These are phyloP conservation scores for Aspergillus cejpii DNA, from an alignment of 2,329 filamentous ascomycete species.

Conservation along the genomic window DNA sequence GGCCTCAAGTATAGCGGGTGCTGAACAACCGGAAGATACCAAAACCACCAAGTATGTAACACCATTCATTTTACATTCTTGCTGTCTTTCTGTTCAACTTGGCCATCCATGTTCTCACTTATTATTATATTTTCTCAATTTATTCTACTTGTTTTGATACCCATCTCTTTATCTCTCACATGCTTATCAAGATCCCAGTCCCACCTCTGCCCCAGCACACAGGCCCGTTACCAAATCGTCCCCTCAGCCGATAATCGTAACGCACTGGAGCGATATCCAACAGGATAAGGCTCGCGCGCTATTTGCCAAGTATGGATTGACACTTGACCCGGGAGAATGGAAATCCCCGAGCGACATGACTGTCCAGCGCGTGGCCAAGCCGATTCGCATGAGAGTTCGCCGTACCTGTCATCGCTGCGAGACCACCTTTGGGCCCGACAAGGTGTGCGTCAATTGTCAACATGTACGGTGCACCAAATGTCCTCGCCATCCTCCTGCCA, in stretches of 20 bases:
- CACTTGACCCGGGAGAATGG: constrained; percentile 40
- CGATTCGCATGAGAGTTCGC: constrained; percentile 44
- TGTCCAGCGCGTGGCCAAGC: constrained; percentile 40
- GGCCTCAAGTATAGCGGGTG: background rate
- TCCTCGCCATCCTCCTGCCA: constrained; percentile 63
- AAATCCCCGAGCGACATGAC: constrained; percentile 30
- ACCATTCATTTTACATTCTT: background rate
- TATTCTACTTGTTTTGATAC: background rate
- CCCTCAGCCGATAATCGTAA: constrained; percentile 18
- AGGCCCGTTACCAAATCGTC: constrained; percentile 7
- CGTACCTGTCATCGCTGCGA: constrained; percentile 73
- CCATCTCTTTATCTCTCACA: background rate
- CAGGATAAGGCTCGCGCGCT: constrained; percentile 41
- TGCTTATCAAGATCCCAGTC: background rate
- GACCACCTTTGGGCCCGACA: constrained; percentile 64
- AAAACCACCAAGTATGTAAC: constrained; percentile 8
- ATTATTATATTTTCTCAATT: too few relatives aligned
- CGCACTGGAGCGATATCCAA: constrained; percentile 35
- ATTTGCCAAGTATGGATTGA: constrained; percentile 44
- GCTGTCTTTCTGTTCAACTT: too few relatives aligned
- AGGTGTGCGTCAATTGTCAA: constrained; percentile 67
- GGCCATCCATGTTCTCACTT: too few relatives aligned
- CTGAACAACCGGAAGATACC: constrained; percentile 6
- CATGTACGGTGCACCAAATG: constrained; percentile 78
- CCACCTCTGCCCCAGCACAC: constrained; percentile 1